These are phyloP conservation scores for Catunica adiposa DNA, from an alignment of 2,329 filamentous ascomycete species.

Conservation along the genomic window DNA sequence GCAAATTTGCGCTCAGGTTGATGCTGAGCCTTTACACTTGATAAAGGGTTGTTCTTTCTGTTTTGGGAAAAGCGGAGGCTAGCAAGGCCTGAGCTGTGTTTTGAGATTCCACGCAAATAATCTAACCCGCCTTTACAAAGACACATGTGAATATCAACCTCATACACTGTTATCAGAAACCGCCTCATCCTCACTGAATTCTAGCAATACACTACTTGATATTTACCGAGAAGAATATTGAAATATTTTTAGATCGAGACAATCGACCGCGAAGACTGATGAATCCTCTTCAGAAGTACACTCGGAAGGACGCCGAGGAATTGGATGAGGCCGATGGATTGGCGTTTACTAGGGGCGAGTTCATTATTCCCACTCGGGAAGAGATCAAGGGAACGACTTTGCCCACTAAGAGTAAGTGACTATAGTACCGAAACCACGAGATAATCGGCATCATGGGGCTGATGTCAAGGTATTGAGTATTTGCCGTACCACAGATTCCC, in stretches of 20 bases:
- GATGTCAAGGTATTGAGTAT: neutral
- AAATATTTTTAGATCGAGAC: neutral
- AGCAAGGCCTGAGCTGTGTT: neutral
- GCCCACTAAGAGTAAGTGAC: conserved; percentile 15
- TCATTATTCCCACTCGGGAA: conserved; percentile 46
- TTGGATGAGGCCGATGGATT: conserved; percentile 42
- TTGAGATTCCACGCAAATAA: neutral
- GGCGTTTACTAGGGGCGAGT: conserved; percentile 42
- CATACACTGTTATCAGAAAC: no score
- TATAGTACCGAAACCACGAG: neutral
- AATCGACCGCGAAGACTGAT: neutral
- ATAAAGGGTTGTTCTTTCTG: neutral
- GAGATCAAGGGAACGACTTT: conserved; percentile 20
- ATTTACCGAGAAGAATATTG: neutral
- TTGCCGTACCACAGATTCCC: neutral
- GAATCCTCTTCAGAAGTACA: neutral
- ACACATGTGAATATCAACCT: no score
- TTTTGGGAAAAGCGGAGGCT: conserved; percentile 9
- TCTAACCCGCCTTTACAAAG: no score
- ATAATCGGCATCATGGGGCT: neutral
- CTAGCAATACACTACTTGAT: no score
- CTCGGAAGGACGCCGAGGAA: conserved; percentile 12
- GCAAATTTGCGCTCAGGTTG: neutral
- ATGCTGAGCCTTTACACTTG: neutral
- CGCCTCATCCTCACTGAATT: no score